phyloP scores from a whole-genome alignment of 2,329 filamentous ascomycete species.

The Teratosphaeria nubilosa region DNA sequence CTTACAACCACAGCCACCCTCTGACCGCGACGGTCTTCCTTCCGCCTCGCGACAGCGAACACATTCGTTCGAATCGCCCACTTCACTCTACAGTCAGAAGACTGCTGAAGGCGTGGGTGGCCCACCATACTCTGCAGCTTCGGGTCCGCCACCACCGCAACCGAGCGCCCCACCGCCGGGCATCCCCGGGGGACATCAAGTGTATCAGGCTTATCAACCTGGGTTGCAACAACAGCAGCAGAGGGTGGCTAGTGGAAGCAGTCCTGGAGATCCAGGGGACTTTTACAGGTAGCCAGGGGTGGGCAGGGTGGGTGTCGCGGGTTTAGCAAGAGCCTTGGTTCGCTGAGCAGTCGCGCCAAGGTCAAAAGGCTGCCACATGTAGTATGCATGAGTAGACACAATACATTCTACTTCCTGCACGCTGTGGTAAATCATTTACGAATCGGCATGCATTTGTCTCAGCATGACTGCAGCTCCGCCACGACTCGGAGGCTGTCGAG shows the following conservation, averaged over 20 bases:
- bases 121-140: background rate
- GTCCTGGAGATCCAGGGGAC: constrained; percentile 25
- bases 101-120: background rate
- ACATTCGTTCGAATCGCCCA: constrained; percentile 21
- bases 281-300: constrained; percentile 21
- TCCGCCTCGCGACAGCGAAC: constrained; percentile 15
- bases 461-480: too few species aligned
- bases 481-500: too few species aligned
- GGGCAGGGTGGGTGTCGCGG: background rate
- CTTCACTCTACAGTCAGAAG: constrained; percentile 19
- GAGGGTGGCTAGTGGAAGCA: constrained; percentile 9
- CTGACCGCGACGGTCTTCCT: constrained; percentile 13
- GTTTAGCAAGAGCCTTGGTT: too few species aligned
- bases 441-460: too few species aligned
- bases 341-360: too few species aligned
- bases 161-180: constrained; percentile 24
- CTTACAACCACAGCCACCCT: constrained; percentile 9
- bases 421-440: too few species aligned
- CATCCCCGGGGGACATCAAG: constrained; percentile 10
- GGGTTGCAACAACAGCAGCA: constrained; percentile 8
- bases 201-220: constrained; percentile 25
- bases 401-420: too few species aligned
- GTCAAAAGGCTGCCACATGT: too few species aligned
- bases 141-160: constrained; percentile 8
- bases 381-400: too few species aligned